These are phyloP conservation scores for Sicyos edulis DNA, from an alignment of 306 rosid genomes.

Conservation along the genomic window DNA sequence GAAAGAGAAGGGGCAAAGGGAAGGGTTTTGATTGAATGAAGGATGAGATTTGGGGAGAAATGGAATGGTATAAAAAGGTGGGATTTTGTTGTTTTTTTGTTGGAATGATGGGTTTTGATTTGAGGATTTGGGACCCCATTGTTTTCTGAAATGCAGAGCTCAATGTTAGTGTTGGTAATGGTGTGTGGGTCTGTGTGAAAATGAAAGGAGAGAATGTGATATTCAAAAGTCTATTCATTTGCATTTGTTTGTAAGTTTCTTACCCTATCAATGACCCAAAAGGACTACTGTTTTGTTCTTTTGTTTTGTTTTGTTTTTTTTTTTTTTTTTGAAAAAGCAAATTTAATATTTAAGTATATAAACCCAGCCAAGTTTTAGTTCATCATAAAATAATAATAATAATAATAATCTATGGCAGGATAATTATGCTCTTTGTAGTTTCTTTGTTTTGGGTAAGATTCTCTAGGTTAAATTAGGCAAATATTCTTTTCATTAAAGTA, in stretches of 20 bases:
- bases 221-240: background rate
- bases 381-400: too few relatives aligned
- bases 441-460: too few relatives aligned
- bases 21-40: background rate
- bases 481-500: too few relatives aligned
- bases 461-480: too few relatives aligned
- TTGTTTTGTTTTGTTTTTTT: background rate
- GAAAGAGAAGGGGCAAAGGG: background rate
- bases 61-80: slow-evolving; percentile 30
- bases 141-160: background rate
- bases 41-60: slow-evolving; percentile 10
- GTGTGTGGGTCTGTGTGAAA: slow-evolving; percentile 17
- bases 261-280: background rate
- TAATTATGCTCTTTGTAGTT: too few relatives aligned
- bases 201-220: background rate
- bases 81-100: slow-evolving; percentile 23
- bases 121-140: slow-evolving; percentile 20
- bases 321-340: too few relatives aligned
- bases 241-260: background rate
- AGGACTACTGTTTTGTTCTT: background rate
- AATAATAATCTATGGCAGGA: too few relatives aligned
- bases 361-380: too few relatives aligned
- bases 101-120: slow-evolving; percentile 24
- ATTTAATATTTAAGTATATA: too few relatives aligned
- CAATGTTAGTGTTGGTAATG: background rate